Conservation (phyloP, 1,284 basidiomycete genomes). For the Ceratobasidium sp. region DNA sequence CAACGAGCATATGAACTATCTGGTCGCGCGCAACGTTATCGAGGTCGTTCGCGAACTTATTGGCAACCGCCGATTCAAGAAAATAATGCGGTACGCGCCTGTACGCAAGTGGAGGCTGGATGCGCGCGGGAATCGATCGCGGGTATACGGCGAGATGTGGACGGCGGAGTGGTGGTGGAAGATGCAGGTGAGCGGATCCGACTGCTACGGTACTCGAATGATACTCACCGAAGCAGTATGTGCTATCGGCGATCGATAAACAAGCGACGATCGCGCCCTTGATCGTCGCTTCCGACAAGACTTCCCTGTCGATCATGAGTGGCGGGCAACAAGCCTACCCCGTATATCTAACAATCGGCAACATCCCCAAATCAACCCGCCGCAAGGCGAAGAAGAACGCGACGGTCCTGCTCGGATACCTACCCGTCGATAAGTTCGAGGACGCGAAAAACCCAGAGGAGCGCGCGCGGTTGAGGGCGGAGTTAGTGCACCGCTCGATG, state of each 20-base stretch:
- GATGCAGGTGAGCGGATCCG: conserved; percentile 28
- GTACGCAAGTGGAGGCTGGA: neutral
- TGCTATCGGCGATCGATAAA: conserved; percentile 1
- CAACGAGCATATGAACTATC: neutral
- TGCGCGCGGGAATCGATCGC: neutral
- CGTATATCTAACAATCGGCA: conserved; percentile 46
- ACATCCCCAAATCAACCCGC: conserved; percentile 41
- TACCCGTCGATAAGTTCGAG: conserved; percentile 25
- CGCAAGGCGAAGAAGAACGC: conserved; percentile 24
- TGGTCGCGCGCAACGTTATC: conserved; percentile 57
- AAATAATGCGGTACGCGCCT: neutral
- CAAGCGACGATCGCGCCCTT: conserved; percentile 38
- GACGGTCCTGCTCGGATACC: conserved; percentile 40
- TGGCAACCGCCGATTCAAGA: conserved; percentile 22
- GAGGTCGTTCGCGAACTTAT: conserved; percentile 55
- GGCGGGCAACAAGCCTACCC: conserved; percentile 45
- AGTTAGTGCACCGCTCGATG: neutral
- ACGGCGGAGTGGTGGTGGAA: conserved; percentile 48
- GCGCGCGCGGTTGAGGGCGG: neutral
- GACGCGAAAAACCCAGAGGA: neutral
- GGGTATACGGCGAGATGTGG: conserved; percentile 39
- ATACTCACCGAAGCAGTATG: neutral
- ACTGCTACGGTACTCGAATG: neutral
- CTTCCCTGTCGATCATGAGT: conserved; percentile 40
- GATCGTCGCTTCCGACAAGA: conserved; percentile 44